Evolutionary conservation across 1,284 basidiomycete species (phyloP), one percentile per base, ranked within the genome.

Genomic region (Trichosporon inkin): DNA sequence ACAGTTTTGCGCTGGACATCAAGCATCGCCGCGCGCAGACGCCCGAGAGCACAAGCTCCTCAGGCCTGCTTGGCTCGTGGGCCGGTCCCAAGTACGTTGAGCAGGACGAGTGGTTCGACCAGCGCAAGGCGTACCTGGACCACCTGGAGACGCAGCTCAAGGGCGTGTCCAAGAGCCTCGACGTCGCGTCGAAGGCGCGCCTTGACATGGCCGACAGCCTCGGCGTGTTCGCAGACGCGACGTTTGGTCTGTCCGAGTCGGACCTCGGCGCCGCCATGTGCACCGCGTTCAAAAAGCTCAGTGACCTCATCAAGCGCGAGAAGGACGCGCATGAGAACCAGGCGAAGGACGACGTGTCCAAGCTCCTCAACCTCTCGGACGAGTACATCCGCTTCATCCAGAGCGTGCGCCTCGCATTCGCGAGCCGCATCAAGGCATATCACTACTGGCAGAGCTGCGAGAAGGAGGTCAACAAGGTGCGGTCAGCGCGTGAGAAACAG

Each of bases 41-140:
- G 36, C 35, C 41, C 5, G 56, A 56, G 8, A 40, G 49, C 13
- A 22, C 36, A 6, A n/a, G 14, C 14, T 28, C 22, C 44, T 49
- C 44, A 1, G 89, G 90, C 0, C 75, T 92, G 38, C 85, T 94
- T 80, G 85, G 88, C 3, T 67, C 88, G 85, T 32, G 88, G 89
- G 71, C 88, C 10, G 92, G 91, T 1, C 86, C 89, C 8, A 85
- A 88, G 58, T 99, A 95, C 75, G 83, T 90, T 67, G 95, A 99
- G 78, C 89, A 86, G 14, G 95, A 99, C 71, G 93, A 97, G 85
- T 99, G 93, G 92, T 99, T 98, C 70, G 91, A 96, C 70, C 84
- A 85, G 65, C 88, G 94, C 73, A 90, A 88, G 62, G 77, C 81
- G 0, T 93, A 92, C 72, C 82, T 99, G 19, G 93, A 97, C 68